Evolutionary conservation across 805 yeast species (phyloP).

Genomic region (Zygosaccharomyces bisporus): DNA sequence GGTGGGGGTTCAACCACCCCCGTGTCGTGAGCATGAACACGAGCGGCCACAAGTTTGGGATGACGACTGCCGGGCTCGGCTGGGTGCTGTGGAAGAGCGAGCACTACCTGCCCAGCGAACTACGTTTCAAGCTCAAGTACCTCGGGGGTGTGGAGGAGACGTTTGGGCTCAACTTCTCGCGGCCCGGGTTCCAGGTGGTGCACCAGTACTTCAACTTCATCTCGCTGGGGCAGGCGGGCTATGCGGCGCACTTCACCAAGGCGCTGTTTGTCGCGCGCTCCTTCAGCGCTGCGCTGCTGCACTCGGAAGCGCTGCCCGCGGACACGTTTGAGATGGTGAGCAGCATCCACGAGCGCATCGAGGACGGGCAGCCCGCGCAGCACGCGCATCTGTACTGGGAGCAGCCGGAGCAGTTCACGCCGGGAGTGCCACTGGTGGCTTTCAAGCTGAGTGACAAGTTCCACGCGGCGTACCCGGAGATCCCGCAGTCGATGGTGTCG

Average conservation of each 20-base stretch:
- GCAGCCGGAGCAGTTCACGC: constrained; percentile 49
- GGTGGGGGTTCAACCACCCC: constrained; percentile 76
- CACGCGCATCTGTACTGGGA: constrained; percentile 29
- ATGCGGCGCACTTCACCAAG: constrained; percentile 52
- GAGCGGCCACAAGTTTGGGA: constrained; percentile 90
- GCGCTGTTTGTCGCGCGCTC: constrained; percentile 73
- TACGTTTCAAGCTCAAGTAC: constrained; percentile 75
- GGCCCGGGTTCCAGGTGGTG: constrained; percentile 89
- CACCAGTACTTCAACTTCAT: constrained; percentile 83
- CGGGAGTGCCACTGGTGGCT: constrained; percentile 88
- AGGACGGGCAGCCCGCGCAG: constrained; percentile 27
- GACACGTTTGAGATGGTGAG: constrained; percentile 68
- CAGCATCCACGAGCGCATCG: constrained; percentile 62
- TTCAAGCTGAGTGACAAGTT: constrained; percentile 67
- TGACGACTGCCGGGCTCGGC: constrained; percentile 87
- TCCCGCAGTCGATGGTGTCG: constrained; percentile 77
- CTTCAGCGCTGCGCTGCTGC: constrained; percentile 41
- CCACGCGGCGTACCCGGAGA: constrained; percentile 59
- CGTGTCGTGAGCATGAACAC: constrained; percentile 84
- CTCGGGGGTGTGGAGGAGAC: constrained; percentile 88
- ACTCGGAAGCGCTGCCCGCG: constrained; percentile 57
- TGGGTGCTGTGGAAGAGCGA: constrained; percentile 83
- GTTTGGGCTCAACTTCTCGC: constrained; percentile 79
- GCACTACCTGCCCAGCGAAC: constrained; percentile 59
- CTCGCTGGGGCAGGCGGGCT: constrained; percentile 71